These are phyloP conservation scores for Metarhizium sp. DNA, from an alignment of 2,329 filamentous ascomycete genomes.

Conservation along the genomic window DNA sequence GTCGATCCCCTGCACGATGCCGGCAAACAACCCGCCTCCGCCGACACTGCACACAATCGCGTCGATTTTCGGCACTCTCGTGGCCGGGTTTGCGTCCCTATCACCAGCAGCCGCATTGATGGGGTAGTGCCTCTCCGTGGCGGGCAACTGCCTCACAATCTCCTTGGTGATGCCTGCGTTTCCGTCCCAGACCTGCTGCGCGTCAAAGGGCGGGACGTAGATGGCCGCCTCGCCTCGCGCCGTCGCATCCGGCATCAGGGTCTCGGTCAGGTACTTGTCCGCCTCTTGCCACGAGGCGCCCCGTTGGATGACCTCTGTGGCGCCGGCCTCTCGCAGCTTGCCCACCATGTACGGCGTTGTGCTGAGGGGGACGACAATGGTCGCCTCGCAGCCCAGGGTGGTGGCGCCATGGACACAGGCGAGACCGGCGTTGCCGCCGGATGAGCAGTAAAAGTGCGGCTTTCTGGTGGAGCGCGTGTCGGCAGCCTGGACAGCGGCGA, in stretches of 20 bases:
- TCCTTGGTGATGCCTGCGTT: slow-evolving; percentile 46
- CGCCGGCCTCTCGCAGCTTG: slow-evolving; percentile 56
- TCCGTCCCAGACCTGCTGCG: slow-evolving; percentile 57
- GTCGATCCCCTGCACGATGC: slow-evolving; percentile 55
- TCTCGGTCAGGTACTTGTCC: slow-evolving; percentile 50
- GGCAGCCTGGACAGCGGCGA: slow-evolving; percentile 14
- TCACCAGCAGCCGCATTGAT: slow-evolving; percentile 47
- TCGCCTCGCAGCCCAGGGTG: slow-evolving; percentile 51
- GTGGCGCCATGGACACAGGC: slow-evolving; percentile 65
- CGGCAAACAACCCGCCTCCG: slow-evolving; percentile 72
- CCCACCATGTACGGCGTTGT: slow-evolving; percentile 59
- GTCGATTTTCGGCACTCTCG: slow-evolving; percentile 31
- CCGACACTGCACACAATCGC: slow-evolving; percentile 67
- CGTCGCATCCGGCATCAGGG: slow-evolving; percentile 32
- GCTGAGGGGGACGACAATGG: slow-evolving; percentile 60
- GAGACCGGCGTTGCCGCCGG: slow-evolving; percentile 71
- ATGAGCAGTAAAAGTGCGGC: slow-evolving; percentile 61
- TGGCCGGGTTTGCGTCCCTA: background rate
- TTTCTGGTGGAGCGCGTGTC: slow-evolving; percentile 5
- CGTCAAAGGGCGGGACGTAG: slow-evolving; percentile 59
- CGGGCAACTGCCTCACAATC: slow-evolving; percentile 24
- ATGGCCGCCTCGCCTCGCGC: slow-evolving; percentile 31
- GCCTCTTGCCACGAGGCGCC: slow-evolving; percentile 62
- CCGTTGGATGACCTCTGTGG: slow-evolving; percentile 50
- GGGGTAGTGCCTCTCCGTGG: slow-evolving; percentile 13